Evolutionary conservation across 306 rosid genomes (phyloP), one percentile per base, ranked within the genome.

Genomic region (Aeschynomene evenia): DNA sequence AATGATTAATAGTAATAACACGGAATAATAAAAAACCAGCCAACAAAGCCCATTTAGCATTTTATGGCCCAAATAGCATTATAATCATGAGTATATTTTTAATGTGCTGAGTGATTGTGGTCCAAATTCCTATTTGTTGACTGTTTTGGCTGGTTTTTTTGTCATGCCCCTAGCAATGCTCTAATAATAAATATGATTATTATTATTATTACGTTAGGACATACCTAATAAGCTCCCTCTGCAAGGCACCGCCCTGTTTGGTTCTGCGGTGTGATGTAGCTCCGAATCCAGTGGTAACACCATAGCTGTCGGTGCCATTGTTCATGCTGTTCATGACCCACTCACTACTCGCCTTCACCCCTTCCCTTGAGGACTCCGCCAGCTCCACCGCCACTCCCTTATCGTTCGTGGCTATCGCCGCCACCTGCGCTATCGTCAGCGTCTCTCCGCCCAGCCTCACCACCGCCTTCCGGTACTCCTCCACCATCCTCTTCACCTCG

Each of bases 221-320:
- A 63, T 81, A 91, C 97, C 97, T 74, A 57, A 94, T 94, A 0
- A 90, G 72, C 79, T 94, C 98, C 73, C 74, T 84, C 48, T 94
- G 98, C 52, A 94, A 87, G 51, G 98, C 98, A n/a, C 82, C 97
- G 4, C 97, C 98, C 33, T 94, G 86, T 12, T 90, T 88, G 62
- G 98, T 94, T 40, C 97, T 74, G 6, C 96, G 76, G 56, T 90
- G 98, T 0, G 97, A 90, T 9, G 96, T 94, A 0, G 98, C 94
- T 40, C 98, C 98, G 63, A 94, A 90, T 0, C 98, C 98, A 33
- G 98, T 94, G 75, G 98, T 94, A 57, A 94, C 88, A 15, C 98
- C 98, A 2, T 94, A 93, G n/a, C 92, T 90, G 33, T 93, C 97
- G 0, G 85, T 90, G 0, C 97, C 98, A 0, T 84, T 86, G 21